Conservation (phyloP, 116 monocot species). For the Trichopus zeylanicus region DNA sequence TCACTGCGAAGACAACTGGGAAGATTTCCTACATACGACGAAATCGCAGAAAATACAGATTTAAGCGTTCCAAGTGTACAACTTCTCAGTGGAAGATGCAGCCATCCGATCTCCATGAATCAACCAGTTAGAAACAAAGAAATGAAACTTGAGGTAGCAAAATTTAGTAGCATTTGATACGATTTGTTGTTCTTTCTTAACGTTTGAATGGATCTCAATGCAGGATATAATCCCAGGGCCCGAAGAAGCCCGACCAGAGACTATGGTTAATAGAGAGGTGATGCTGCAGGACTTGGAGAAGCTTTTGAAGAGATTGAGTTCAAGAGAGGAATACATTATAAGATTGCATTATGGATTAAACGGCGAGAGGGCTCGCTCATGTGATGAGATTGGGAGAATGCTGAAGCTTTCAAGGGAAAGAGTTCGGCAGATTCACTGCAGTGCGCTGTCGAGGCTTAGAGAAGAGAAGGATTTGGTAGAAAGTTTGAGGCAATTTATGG, state of each 20-base stretch:
- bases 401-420: constrained; percentile 43
- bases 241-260: constrained; percentile 38
- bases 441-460: constrained; percentile 25
- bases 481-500: constrained; percentile 2
- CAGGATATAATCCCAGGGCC: constrained; percentile 45
- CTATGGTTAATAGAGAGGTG: constrained; percentile 17
- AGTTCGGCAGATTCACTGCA: constrained; percentile 41
- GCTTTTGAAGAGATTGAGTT: constrained; percentile 20
- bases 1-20: constrained; percentile 14
- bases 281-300: constrained; percentile 19
- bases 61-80: constrained; percentile 22
- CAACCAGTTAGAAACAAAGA: constrained; percentile 24
- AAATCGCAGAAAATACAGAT: constrained; percentile 31
- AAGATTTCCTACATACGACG: constrained; percentile 39
- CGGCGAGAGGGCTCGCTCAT: constrained; percentile 29
- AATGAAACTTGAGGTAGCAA: constrained; percentile 34
- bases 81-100: constrained; percentile 20
- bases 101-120: constrained; percentile 37
- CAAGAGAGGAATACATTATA: constrained; percentile 36
- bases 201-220: not conserved
- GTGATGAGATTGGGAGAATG: constrained; percentile 42
- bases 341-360: constrained; percentile 41
- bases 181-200: not conserved
- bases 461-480: constrained; percentile 25
- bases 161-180: not conserved